Percentiles rank a stretch among this genome's conserved stretches.
Evolutionary conservation across 257 asterid genomes (phyloP).

Genomic region (Gynochthodes officinalis): DNA sequence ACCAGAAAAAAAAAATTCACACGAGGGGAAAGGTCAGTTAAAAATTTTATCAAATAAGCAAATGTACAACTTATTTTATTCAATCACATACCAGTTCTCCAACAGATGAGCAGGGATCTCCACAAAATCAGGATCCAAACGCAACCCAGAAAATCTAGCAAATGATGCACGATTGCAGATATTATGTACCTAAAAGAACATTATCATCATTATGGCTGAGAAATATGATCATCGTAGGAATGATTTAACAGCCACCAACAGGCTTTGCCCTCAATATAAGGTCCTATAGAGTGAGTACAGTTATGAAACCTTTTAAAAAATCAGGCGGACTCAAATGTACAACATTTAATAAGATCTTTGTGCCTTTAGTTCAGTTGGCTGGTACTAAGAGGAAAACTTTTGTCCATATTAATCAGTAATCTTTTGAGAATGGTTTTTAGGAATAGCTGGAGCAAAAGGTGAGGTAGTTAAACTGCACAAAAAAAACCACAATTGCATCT

Average conservation of each 20-base stretch:
- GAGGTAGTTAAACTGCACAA: no score
- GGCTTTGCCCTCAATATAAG: neutral
- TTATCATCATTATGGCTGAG: slow-evolving; percentile 5
- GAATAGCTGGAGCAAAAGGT: neutral
- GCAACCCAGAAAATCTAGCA: slow-evolving; percentile 88
- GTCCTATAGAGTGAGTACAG: neutral
- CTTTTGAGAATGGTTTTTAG: neutral
- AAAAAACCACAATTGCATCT: no score
- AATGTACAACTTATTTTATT: neutral
- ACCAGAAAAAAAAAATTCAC: slow-evolving; percentile 21
- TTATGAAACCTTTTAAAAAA: neutral
- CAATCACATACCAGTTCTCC: slow-evolving; percentile 68
- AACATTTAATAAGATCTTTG: neutral
- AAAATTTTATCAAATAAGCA: slow-evolving; percentile 8
- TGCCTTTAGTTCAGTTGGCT: neutral
- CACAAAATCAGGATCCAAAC: slow-evolving; percentile 90
- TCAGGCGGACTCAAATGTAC: neutral
- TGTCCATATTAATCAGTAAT: neutral
- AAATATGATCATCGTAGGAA: neutral
- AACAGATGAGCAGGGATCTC: slow-evolving; percentile 83
- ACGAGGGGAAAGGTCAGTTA: slow-evolving; percentile 11
- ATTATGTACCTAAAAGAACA: slow-evolving; percentile 66
- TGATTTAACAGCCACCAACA: neutral
- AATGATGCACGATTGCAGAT: slow-evolving; percentile 81
- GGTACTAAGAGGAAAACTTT: neutral